A percentile compares a stretch with the other conserved stretches of the same genome.
Evolutionary conservation across 2,329 filamentous ascomycete species (phyloP).

Genomic region (Colletotrichum sp.): DNA sequence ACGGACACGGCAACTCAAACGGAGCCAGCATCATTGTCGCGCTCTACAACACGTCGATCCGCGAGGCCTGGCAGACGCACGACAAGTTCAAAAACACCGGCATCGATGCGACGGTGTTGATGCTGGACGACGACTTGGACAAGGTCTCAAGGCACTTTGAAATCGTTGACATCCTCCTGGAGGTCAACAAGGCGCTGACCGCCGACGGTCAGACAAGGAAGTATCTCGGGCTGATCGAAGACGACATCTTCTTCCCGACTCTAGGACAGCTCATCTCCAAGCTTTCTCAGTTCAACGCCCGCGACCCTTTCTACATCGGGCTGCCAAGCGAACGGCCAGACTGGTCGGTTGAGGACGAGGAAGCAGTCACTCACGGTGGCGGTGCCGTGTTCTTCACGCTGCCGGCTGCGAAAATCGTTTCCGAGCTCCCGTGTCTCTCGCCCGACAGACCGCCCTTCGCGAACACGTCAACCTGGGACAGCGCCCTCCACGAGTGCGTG

Average conservation of each 20-base stretch:
- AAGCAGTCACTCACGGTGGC: slow-evolving; percentile 47
- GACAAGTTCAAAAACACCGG: slow-evolving; percentile 1
- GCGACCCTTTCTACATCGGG: slow-evolving; percentile 44
- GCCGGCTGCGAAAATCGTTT: slow-evolving; percentile 35
- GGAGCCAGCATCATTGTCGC: slow-evolving; percentile 47
- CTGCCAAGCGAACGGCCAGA: slow-evolving; percentile 48
- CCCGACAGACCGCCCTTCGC: slow-evolving; percentile 20
- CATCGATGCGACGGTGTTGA: slow-evolving; percentile 30
- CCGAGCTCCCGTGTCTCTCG: slow-evolving; percentile 39
- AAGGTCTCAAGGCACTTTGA: slow-evolving; percentile 41
- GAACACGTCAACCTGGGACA: slow-evolving; percentile 42
- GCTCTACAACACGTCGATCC: slow-evolving; percentile 41
- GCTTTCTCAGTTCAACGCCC: slow-evolving; percentile 32
- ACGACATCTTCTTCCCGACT: slow-evolving; percentile 51
- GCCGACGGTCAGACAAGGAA: slow-evolving; percentile 40
- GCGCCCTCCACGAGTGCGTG: slow-evolving; percentile 46
- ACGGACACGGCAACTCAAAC: slow-evolving; percentile 43
- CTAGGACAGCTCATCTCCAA: slow-evolving; percentile 41
- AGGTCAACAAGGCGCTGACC: slow-evolving; percentile 36
- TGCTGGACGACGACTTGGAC: slow-evolving; percentile 35
- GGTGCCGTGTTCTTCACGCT: slow-evolving; percentile 48
- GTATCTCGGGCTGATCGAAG: slow-evolving; percentile 50
- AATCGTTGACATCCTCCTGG: slow-evolving; percentile 38
- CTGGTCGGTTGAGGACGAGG: slow-evolving; percentile 42
- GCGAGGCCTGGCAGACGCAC: slow-evolving; percentile 36